Percentiles rank a stretch among this genome's conserved stretches.
These are phyloP conservation scores for Prunella vulgaris DNA, from an alignment of 257 asterid species.

Conservation along the genomic window DNA sequence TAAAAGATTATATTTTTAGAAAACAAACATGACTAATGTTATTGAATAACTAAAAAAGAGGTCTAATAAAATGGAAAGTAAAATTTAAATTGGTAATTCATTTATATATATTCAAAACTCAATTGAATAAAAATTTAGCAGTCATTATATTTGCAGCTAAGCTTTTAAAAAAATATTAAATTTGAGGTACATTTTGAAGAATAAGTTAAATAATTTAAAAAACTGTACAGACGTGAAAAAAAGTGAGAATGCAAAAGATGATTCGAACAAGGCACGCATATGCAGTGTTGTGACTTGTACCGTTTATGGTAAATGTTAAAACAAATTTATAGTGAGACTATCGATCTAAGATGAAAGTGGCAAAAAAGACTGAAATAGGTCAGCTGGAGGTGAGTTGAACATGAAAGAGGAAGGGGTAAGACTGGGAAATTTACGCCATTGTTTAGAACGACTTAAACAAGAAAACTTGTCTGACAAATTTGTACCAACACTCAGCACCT, in stretches of 20 bases:
- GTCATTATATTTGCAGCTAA: too few relatives aligned
- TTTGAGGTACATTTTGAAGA: background rate
- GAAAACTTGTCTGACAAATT: background rate
- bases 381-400: background rate
- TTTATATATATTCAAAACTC: too few relatives aligned
- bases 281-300: background rate
- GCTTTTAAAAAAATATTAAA: too few relatives aligned
- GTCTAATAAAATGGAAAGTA: too few relatives aligned
- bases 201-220: background rate
- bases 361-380: slow-evolving; percentile 4
- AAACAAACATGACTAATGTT: too few relatives aligned
- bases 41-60: too few relatives aligned
- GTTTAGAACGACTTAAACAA: slow-evolving; percentile 15
- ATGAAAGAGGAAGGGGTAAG: slow-evolving; percentile 10
- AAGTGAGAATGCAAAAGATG: slow-evolving; percentile 8
- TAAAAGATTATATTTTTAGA: too few relatives aligned
- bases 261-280: background rate
- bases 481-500: background rate
- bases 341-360: slow-evolving; percentile 26
- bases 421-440: slow-evolving; percentile 6
- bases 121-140: too few relatives aligned
- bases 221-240: background rate
- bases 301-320: slow-evolving; percentile 12
- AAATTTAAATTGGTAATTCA: too few relatives aligned
- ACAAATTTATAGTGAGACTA: slow-evolving; percentile 18